Percentiles rank a stretch among this genome's conserved stretches.
Conservation (phyloP, 2,329 filamentous ascomycete genomes). For the Alternaria atra region DNA sequence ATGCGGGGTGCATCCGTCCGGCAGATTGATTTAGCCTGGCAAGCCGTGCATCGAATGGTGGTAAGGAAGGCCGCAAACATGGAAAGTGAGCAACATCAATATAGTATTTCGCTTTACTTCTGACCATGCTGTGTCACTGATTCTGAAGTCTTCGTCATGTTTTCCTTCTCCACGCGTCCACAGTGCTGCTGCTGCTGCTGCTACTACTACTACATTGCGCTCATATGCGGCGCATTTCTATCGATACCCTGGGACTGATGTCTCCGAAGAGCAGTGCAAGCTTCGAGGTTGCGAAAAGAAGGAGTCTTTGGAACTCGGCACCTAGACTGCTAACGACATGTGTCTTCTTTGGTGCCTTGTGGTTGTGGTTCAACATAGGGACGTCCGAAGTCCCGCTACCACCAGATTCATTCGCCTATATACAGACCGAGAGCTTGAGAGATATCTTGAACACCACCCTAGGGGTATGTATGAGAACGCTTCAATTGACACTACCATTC, state of each 20-base stretch:
- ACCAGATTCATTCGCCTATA: slow-evolving; percentile 31
- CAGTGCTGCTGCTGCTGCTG: neutral
- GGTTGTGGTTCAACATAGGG: slow-evolving; percentile 31
- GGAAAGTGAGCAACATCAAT: slow-evolving; percentile 30
- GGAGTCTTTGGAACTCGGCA: slow-evolving; percentile 31
- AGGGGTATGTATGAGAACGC: slow-evolving; percentile 29
- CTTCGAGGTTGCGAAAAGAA: slow-evolving; percentile 30
- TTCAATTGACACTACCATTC: neutral
- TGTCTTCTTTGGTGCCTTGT: slow-evolving; percentile 32
- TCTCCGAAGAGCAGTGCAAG: slow-evolving; percentile 24
- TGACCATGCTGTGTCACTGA: slow-evolving; percentile 8
- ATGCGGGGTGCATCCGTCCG: slow-evolving; percentile 26
- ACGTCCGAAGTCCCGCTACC: slow-evolving; percentile 28
- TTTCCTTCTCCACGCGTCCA: neutral
- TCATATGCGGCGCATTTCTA: slow-evolving; percentile 41
- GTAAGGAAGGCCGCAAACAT: neutral
- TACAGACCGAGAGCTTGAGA: slow-evolving; percentile 32
- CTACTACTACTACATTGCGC: slow-evolving; percentile 3
- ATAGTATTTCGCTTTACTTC: slow-evolving; percentile 23
- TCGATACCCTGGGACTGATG: slow-evolving; percentile 40
- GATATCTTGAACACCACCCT: slow-evolving; percentile 42
- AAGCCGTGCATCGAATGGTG: slow-evolving; percentile 5
- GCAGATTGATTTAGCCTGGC: slow-evolving; percentile 43
- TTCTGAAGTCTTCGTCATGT: neutral
- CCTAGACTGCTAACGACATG: slow-evolving; percentile 37